These are phyloP conservation scores for Takashimella tepidaria DNA, from an alignment of 1,284 basidiomycete genomes.

Conservation along the genomic window DNA sequence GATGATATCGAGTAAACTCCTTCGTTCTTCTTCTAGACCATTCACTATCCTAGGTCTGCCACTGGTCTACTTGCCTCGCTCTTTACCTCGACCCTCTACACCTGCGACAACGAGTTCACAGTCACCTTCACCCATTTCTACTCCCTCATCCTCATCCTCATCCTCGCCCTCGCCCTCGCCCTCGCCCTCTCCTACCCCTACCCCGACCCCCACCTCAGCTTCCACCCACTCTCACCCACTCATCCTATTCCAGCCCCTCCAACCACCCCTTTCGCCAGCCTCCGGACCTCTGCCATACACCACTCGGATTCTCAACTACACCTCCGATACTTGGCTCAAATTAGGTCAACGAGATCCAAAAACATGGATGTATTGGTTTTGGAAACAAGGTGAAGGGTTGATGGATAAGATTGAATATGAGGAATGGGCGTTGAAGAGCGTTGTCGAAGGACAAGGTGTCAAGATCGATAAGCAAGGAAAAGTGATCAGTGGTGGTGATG, in stretches of 20 bases:
- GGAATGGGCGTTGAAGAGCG: slow-evolving; percentile 43
- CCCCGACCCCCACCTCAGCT: slow-evolving; percentile 1
- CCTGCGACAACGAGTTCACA: neutral
- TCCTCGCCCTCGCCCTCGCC: slow-evolving; percentile 18
- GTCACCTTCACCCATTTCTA: neutral
- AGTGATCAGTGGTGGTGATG: slow-evolving; percentile 12
- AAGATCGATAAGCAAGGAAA: slow-evolving; percentile 31
- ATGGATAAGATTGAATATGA: slow-evolving; percentile 49
- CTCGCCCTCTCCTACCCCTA: slow-evolving; percentile 8
- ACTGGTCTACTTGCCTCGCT: slow-evolving; percentile 33
- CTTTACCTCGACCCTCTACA: slow-evolving; percentile 8
- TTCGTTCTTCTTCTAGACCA: slow-evolving; percentile 8
- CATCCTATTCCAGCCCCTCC: slow-evolving; percentile 20
- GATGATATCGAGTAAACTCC: neutral
- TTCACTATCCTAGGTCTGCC: slow-evolving; percentile 42
- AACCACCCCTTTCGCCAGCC: slow-evolving; percentile 6
- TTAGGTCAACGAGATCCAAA: slow-evolving; percentile 35
- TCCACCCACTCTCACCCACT: slow-evolving; percentile 7
- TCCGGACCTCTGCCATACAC: slow-evolving; percentile 9
- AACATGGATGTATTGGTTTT: slow-evolving; percentile 44
- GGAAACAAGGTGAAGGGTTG: slow-evolving; percentile 42
- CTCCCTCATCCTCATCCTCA: slow-evolving; percentile 6
- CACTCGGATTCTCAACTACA: slow-evolving; percentile 29
- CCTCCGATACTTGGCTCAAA: slow-evolving; percentile 40
- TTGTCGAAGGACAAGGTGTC: slow-evolving; percentile 36